Percentiles rank a stretch among this genome's conserved stretches.
Conservation (phyloP, 352 stramenopile species). For the Phytopythium boreale region DNA sequence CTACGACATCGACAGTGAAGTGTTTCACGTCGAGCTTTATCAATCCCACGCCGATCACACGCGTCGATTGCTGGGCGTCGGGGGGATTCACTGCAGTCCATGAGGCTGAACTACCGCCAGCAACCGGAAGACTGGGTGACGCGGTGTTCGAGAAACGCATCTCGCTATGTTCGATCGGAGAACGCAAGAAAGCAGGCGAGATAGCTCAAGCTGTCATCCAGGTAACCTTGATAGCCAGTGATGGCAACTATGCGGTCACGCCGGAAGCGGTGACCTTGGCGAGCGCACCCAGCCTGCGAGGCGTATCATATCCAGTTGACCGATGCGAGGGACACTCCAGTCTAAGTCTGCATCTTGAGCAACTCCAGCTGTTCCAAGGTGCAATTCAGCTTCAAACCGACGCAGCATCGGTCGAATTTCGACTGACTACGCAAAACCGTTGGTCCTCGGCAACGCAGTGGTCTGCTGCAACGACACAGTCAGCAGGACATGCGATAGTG, state of each 20-base stretch:
- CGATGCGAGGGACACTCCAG: background rate
- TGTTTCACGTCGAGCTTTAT: background rate
- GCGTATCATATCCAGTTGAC: background rate
- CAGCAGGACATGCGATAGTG: background rate
- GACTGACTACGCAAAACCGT: background rate
- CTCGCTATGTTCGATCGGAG: background rate
- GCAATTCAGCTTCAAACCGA: background rate
- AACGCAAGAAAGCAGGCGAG: background rate
- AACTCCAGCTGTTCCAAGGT: background rate
- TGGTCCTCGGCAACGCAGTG: background rate
- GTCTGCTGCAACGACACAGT: background rate
- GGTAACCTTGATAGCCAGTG: background rate
- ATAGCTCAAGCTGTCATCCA: background rate
- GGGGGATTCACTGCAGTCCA: background rate
- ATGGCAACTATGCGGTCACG: background rate
- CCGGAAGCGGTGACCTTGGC: background rate
- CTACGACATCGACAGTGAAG: constrained; percentile 1
- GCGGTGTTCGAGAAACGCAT: background rate
- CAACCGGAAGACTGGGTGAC: background rate
- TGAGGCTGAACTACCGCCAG: no score
- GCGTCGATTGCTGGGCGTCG: background rate
- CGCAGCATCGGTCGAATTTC: background rate
- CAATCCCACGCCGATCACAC: background rate
- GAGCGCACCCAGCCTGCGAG: background rate
- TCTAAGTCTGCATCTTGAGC: background rate